Conservation (phyloP, 495 filamentous ascomycete genomes). For the Hypoxylon trugodes region DNA sequence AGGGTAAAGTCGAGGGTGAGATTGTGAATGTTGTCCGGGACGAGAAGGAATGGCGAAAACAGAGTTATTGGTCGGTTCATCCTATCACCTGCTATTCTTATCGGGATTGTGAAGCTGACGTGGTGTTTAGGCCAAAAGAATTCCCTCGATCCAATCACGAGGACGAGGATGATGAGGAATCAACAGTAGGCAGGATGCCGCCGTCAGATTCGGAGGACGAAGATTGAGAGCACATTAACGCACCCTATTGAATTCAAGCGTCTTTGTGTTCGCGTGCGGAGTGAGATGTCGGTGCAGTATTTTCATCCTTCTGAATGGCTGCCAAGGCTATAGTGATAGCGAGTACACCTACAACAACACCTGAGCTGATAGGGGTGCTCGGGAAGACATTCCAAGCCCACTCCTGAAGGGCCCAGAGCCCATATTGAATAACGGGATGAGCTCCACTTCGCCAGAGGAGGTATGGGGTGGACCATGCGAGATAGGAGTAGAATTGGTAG, state of each 20-base stretch:
- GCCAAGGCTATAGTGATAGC: conserved; percentile 68
- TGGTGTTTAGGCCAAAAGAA: conserved; percentile 72
- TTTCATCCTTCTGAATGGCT: conserved; percentile 37
- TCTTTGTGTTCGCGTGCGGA: conserved; percentile 34
- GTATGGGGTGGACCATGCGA: conserved; percentile 91
- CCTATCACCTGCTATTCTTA: not conserved
- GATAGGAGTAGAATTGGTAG: conserved; percentile 96
- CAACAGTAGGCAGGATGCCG: conserved; percentile 82
- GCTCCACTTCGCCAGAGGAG: conserved; percentile 84
- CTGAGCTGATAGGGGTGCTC: conserved; percentile 83
- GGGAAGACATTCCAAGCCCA: conserved; percentile 98
- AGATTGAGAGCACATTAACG: conserved; percentile 30
- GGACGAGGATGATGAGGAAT: conserved; percentile 77
- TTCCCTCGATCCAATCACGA: conserved; percentile 71
- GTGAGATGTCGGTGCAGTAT: conserved; percentile 27
- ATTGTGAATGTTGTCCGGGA: conserved; percentile 93
- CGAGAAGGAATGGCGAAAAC: conserved; percentile 91
- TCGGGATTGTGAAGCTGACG: conserved; percentile 32
- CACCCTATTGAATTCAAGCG: conserved; percentile 18
- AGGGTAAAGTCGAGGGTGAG: conserved; percentile 85
- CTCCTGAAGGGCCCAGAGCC: conserved; percentile 84
- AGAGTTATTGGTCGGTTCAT: conserved; percentile 79
- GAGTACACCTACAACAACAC: conserved; percentile 76
- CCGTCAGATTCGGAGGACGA: conserved; percentile 73
- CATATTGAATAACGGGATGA: conserved; percentile 75